phyloP scores from a whole-genome alignment of 805 yeast genomes.

The Teunomyces pallodes region DNA sequence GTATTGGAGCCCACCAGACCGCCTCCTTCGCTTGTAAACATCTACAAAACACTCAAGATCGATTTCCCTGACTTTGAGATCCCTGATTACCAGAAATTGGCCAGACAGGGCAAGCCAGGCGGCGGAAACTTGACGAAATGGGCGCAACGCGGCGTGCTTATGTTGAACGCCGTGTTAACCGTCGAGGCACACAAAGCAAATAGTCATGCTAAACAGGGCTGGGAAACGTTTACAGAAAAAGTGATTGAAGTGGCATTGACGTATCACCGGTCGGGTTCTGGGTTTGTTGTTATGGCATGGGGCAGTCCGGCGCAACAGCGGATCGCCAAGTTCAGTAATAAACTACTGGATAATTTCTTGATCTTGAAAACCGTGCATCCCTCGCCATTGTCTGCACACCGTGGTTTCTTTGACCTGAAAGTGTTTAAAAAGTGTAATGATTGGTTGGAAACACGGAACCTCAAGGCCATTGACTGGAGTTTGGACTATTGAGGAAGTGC shows the following conservation, averaged over 20 bases:
- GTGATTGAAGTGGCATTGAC: constrained; percentile 55
- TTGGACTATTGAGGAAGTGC: constrained; percentile 6
- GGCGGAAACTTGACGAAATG: constrained; percentile 75
- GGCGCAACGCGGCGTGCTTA: constrained; percentile 84
- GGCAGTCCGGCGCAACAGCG: constrained; percentile 72
- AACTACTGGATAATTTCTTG: constrained; percentile 32
- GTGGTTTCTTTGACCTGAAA: constrained; percentile 74
- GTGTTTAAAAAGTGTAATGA: constrained; percentile 77
- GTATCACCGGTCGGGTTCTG: constrained; percentile 44
- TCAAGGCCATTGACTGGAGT: constrained; percentile 65
- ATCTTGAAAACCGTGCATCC: constrained; percentile 86
- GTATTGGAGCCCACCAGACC: constrained; percentile 77
- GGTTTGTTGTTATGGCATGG: constrained; percentile 79
- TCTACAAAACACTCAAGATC: constrained; percentile 69
- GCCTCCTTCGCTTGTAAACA: constrained; percentile 84
- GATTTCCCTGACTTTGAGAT: constrained; percentile 66
- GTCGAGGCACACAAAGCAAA: constrained; percentile 93
- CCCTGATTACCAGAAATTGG: constrained; percentile 40
- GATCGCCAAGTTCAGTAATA: constrained; percentile 35
- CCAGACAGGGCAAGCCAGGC: constrained; percentile 29
- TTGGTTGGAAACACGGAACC: constrained; percentile 56
- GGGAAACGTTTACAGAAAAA: constrained; percentile 86
- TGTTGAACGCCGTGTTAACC: constrained; percentile 85
- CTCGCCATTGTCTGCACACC: constrained; percentile 85
- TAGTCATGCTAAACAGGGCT: constrained; percentile 86